Evolutionary conservation across 208 protist genomes (phyloP), one percentile per base, ranked within the genome.

Genomic region (Histomonas meleagridis): DNA sequence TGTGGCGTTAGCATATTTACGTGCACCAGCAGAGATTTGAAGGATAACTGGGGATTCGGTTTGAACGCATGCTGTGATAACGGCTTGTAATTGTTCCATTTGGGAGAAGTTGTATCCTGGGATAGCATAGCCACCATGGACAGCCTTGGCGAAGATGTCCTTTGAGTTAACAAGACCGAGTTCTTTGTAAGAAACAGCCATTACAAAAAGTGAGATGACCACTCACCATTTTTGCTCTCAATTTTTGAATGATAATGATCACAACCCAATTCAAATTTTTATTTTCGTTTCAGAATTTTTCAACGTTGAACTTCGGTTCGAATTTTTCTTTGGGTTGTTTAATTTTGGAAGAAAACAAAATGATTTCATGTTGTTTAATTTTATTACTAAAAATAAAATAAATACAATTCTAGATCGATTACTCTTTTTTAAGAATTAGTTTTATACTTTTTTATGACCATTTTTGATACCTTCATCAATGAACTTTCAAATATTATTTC

Each of bases 91-190:
- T 32, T 93, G 69, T 62, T 95, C 94, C 92, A 95, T 93, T 65
- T 95, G 94, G 90, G 94, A 94, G 76, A 95, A 91, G 78, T 95
- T 94, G 81, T 91, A 94, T 81, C 92, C 94, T 76, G 91, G 91
- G 92, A 95, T 92, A 93, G 92, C 94, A 62, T 94, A 95, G n/a
- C 91, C 81, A n/a, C 69, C 40, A 12, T 93, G 70, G n/a, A 55
- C 57, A 76, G 94, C 94, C 57, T 93, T 91, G 0, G 60, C 91
- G 35, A 95, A 92, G 46, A 94, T 86, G 76, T 86, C 46, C 35
- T 86, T 86, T 3, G 76, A 86, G 76, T 86, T 86, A 46, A 23
- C 7, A 28, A 86, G 76, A 55, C 76, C 76, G 76, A 86, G 76
- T 38, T 40, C 32, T 46, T 86, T 86, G 76, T 86, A 86, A 32